Conservation (phyloP, 495 filamentous ascomycete species). For the Tuber magnatum region DNA sequence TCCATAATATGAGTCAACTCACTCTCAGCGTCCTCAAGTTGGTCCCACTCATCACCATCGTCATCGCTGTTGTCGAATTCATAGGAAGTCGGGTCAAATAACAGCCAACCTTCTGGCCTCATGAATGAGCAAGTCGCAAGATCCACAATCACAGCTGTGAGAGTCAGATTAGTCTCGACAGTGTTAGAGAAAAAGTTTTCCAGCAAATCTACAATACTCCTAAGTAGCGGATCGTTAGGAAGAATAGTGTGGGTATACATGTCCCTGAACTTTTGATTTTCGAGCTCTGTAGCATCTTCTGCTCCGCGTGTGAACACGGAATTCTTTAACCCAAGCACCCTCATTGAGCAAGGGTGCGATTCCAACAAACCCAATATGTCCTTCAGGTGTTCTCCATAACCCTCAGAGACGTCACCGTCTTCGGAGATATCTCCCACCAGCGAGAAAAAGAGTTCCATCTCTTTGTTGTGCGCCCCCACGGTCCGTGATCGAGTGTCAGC, state of each 20-base stretch:
- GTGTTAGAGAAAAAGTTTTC: constrained; percentile 79
- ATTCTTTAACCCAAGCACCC: constrained; percentile 51
- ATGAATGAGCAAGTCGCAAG: constrained; percentile 76
- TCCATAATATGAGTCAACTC: constrained; percentile 38
- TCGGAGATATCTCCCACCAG: constrained; percentile 66
- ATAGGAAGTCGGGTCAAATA: constrained; percentile 62
- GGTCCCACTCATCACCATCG: constrained; percentile 34
- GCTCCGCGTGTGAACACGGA: constrained; percentile 49
- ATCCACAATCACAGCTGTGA: constrained; percentile 76
- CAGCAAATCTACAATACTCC: constrained; percentile 60
- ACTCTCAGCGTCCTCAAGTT: constrained; percentile 32
- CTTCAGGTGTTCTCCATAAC: constrained; percentile 74
- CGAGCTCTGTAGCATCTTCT: constrained; percentile 11
- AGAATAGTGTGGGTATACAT: constrained; percentile 56
- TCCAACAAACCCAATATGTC: constrained; percentile 74
- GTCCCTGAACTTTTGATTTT: constrained; percentile 41
- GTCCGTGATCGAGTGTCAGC: constrained; percentile 54
- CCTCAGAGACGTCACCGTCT: constrained; percentile 60
- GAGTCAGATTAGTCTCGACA: constrained; percentile 76
- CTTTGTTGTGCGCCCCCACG: constrained; percentile 69
- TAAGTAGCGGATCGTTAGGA: constrained; percentile 69
- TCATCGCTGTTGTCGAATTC: constrained; percentile 44
- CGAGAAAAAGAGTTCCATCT: constrained; percentile 65
- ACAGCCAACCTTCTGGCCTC: constrained; percentile 80
- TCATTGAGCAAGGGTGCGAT: constrained; percentile 64